Base-by-base conservation (phyloP, 2,329 filamentous ascomycete genomes). In the Didymella pomorum region DNA sequence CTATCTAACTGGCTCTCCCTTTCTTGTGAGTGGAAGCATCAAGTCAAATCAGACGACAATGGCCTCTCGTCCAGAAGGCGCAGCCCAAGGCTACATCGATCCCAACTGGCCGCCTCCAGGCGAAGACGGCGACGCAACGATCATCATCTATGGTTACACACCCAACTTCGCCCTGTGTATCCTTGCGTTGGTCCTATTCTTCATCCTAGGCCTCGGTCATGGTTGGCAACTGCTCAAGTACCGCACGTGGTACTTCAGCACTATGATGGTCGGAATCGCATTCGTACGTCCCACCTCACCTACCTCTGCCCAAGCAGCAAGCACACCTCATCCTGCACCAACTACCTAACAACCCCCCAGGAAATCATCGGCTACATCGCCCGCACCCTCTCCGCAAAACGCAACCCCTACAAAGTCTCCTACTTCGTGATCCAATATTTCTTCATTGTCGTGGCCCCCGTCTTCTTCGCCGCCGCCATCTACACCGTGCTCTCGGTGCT, bases 401-500 rank as follows among this genome's bases (percentile, higher is more conserved):
- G 79, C 43, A 78, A 85, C 60, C 84, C 84, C 0, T 86, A 86
- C 69, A 76, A 80, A 59, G 77, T 86, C 16, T 72, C 81, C 35
- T 86, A 81, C 76, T 87, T 86, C 63, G 82, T 87, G 37, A 73
- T 84, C 44, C 83, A 85, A 67, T 86, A 86, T 76, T 87, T 87
- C 77, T 85, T 85, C 77, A 85, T 87, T 70, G 84, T 87, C 60
- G 82, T 83, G 0, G 84, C 84, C 0, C 84, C 84, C 1, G 84
- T 87, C 35, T 84, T 86, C 66, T 81, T 86, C 71, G 79, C 82
- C 16, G 84, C 84, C 0, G 79, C 80, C 0, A 82, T 86, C 48
- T 87, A n/a, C n/a, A n/a, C n/a, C n/a, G n/a, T n/a, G 45, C 76
- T 86, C 7, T 82, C 79, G 0, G 77, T 80, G 3, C 71, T 86